Evolutionary conservation across 1,284 basidiomycete species (phyloP), one percentile per base, ranked within the genome.

Genomic region (Rhodotorula sp.): DNA sequence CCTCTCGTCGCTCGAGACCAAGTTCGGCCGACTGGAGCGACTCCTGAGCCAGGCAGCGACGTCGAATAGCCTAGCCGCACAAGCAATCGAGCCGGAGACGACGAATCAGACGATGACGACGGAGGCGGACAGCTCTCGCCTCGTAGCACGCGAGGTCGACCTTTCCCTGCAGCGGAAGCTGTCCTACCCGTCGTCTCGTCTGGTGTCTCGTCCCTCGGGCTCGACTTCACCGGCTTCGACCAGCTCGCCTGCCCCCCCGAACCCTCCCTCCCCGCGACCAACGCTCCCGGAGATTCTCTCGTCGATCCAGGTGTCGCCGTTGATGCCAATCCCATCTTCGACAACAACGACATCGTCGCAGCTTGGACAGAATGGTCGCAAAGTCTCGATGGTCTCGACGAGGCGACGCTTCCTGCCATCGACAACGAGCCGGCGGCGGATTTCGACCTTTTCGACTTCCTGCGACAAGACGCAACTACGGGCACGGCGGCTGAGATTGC

Each of bases 141-240:
- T 69, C 70, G 65, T 68, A 65, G 72, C 72, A 74, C 72, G 70
- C 65, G 70, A 69, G 66, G 70, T 64, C 47, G 68, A 69, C 26
- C 26, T 28, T 28, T 62, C 72, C 70, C 72, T 72, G 72, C 72
- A 65, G 72, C 70, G 72, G 70, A 72, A 69, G 64, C 54, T 66
- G 67, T 66, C 67, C 53, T 30, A 31, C 44, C 60, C 59, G 50
- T 63, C 66, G n/a, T 57, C 51, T 31, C 34, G 44, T 46, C 63
- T 46, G 15, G 44, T 48, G 18, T 34, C 53, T 11, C 66, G 51
- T 59, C 53, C 34, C 55, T 56, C 55, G 55, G 24, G 15, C n/a
- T 37, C 55, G 55, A 54, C 53, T 54, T 54, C 34, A 31, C 34
- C 13, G 24, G 22, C n/a, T 2, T 37, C 24, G 26, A 40, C 51